Base-by-base conservation (phyloP, 345 rosid species). In the Diplotaxis tenuifolia region DNA sequence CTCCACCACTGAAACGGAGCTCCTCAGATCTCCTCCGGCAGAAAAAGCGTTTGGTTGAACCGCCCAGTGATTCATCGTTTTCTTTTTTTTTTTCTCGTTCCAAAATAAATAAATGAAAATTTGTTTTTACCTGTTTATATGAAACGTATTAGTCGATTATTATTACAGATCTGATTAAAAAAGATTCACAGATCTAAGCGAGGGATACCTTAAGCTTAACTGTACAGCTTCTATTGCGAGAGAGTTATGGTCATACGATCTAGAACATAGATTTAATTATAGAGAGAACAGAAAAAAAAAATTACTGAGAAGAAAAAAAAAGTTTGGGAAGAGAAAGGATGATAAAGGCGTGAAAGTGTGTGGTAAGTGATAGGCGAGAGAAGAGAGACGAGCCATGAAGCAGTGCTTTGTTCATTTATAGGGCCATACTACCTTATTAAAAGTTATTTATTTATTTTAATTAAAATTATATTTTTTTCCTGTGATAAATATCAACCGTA, bases 61-160 rank as follows among this genome's bases (percentile, higher is more conserved):
- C 71, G 76, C 86, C 77, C 86, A 87, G 81, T 85, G 91, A 31
- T 87, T 89, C 97, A 89, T 91, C 29, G 50, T 45, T 22, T 7
- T 5, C 21, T 50, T 50, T 6, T 23, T 25, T 25, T 42, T 42
- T 42, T 45, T n/a, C 6, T 45, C 50, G 50, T n/a, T 45, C 21
- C 57, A 4, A 7, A 47, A 15, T 0, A 5, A 23, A 16, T 40
- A n/a, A 23, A 67, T 16, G 10, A 2, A 73, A 73, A 75, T n/a
- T 45, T 45, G 50, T 45, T 45, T 42, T 45, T 45, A 45, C 70
- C 79, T 75, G 74, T 54, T 54, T 19, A 5, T 65, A 54, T 45
- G 7, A 16, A 47, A 47, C 21, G 54, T 15, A 47, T 47, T 47
- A 47, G 54, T 47, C 20, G 53, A 16, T 16, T 47, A 2, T 40